A percentile compares a stretch with the other conserved stretches of the same genome.
Conservation (phyloP, 1,284 basidiomycete species). For the Phylloboletellus chloephorus region DNA sequence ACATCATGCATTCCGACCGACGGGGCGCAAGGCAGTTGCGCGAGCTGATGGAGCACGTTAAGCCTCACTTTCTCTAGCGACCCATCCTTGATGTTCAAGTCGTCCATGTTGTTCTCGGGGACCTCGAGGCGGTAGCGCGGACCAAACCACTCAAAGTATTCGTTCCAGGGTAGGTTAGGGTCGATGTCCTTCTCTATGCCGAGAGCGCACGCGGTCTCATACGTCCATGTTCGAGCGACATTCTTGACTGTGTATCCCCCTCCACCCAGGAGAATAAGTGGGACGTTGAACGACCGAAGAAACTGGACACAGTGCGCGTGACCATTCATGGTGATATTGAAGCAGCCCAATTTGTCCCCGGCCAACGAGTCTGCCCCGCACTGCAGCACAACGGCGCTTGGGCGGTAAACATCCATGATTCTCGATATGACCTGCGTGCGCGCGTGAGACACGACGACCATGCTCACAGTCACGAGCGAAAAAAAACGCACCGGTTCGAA, state of each 20-base stretch:
- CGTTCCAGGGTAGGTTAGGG: constrained; percentile 86
- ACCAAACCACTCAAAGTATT: constrained; percentile 98
- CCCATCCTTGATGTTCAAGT: constrained; percentile 79
- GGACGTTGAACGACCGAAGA: constrained; percentile 79
- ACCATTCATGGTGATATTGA: constrained; percentile 93
- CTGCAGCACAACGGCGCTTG: constrained; percentile 88
- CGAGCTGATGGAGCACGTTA: constrained; percentile 74
- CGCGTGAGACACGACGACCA: constrained; percentile 1
- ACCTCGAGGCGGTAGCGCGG: constrained; percentile 94
- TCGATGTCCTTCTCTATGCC: constrained; percentile 78
- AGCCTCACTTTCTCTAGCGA: constrained; percentile 82
- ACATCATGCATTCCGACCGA: constrained; percentile 86
- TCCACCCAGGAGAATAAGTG: constrained; percentile 89
- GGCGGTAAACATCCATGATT: constrained; percentile 88
- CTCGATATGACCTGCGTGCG: constrained; percentile 67
- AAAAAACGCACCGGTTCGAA: constrained; percentile 75
- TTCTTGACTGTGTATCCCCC: constrained; percentile 98
- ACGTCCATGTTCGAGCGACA: constrained; percentile 93
- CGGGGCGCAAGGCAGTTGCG: constrained; percentile 76
- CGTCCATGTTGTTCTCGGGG: constrained; percentile 89
- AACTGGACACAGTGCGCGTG: constrained; percentile 91
- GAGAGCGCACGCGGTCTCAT: constrained; percentile 92
- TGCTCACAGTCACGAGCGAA: not conserved
- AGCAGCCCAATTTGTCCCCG: constrained; percentile 94
- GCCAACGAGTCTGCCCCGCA: constrained; percentile 95